phyloP scores from a whole-genome alignment of 306 rosid genomes.

The Hippophae rhamnoides region DNA sequence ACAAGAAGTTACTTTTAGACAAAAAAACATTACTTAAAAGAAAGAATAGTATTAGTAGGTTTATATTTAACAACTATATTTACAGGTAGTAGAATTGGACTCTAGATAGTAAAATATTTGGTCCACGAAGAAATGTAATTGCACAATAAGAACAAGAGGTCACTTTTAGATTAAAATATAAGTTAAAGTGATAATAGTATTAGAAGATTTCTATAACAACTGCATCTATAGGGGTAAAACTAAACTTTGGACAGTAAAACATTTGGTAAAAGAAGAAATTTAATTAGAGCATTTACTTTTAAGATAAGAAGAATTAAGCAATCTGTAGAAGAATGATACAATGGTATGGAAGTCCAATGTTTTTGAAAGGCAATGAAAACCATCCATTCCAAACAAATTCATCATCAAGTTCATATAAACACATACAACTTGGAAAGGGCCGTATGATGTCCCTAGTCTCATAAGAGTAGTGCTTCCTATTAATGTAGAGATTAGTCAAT shows the following conservation, averaged over 20 bases:
- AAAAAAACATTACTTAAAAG: too few species aligned
- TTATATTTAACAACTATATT: not conserved
- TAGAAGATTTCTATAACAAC: not conserved
- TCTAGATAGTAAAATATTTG: not conserved
- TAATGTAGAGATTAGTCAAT: conserved; percentile 70
- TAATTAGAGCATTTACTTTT: conserved; percentile 16
- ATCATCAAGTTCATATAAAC: conserved; percentile 48
- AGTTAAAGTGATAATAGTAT: too few species aligned
- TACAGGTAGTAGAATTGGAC: conserved; percentile 5
- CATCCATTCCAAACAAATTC: conserved; percentile 95
- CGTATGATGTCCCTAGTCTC: conserved; percentile 80
- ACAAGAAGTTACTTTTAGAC: too few species aligned
- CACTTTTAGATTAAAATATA: too few species aligned
- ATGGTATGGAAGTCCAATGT: conserved; percentile 68
- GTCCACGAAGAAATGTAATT: too few species aligned
- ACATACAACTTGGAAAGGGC: conserved; percentile 67
- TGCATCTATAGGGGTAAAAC: not conserved
- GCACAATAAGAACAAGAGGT: too few species aligned
- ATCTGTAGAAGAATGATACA: conserved; percentile 94
- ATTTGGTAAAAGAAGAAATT: conserved; percentile 14
- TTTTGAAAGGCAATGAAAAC: conserved; percentile 9
- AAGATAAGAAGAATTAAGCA: conserved; percentile 31
- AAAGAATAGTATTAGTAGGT: too few species aligned
- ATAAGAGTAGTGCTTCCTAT: conserved; percentile 83
- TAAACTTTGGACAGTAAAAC: conserved; percentile 13